Evolutionary conservation across 495 filamentous ascomycete genomes (phyloP).

Genomic region (Penicillium waksmanii): DNA sequence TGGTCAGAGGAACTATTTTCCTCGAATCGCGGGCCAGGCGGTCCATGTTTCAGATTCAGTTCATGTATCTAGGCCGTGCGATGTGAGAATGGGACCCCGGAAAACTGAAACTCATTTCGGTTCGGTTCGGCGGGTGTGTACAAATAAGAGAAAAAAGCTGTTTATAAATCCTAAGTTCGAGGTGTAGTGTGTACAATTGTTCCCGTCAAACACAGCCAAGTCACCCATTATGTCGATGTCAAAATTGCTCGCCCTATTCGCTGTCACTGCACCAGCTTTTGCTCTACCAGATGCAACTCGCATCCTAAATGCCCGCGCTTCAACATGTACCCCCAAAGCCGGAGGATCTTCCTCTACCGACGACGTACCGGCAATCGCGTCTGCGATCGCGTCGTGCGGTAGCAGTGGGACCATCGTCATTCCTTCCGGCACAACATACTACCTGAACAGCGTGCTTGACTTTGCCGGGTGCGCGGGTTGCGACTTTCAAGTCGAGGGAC

Average conservation of each 20-base stretch:
- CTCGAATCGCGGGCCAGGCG: constrained; percentile 20
- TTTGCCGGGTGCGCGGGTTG: constrained; percentile 42
- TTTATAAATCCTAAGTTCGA: not conserved
- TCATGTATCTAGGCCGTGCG: not conserved
- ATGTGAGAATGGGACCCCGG: not conserved
- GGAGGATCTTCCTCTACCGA: constrained; percentile 35
- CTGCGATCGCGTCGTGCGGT: constrained; percentile 42
- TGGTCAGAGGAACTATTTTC: constrained; percentile 14
- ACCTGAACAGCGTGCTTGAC: constrained; percentile 42
- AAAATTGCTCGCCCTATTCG: not conserved
- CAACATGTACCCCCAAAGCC: constrained; percentile 42
- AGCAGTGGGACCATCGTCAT: constrained; percentile 48
- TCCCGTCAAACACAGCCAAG: not conserved
- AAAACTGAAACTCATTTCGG: not conserved
- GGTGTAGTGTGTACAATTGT: not conserved
- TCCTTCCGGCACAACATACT: constrained; percentile 43
- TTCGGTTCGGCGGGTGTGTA: not conserved
- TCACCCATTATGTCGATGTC: not conserved
- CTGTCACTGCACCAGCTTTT: constrained; percentile 7
- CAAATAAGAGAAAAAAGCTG: not conserved
- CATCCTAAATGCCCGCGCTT: constrained; percentile 19
- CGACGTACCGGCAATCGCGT: constrained; percentile 43
- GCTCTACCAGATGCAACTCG: constrained; percentile 12
- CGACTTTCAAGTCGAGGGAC: constrained; percentile 47
- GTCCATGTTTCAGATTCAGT: not conserved